These are phyloP conservation scores for Globisporangium radiosum DNA, from an alignment of 352 stramenopile species.

Conservation along the genomic window DNA sequence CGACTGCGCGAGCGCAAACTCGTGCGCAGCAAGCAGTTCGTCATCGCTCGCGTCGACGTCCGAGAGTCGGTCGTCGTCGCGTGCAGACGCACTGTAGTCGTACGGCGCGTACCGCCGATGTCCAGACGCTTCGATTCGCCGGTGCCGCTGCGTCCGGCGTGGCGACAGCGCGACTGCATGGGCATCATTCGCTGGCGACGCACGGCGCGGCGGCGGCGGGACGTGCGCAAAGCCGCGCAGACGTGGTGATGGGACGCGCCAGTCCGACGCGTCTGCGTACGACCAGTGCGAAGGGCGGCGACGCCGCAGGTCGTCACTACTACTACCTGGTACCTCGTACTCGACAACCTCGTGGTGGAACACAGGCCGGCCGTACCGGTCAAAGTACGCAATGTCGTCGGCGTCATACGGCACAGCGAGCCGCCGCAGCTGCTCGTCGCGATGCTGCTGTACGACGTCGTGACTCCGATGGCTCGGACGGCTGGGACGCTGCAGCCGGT, in stretches of 20 bases:
- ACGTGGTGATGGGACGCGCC: constrained; percentile 1
- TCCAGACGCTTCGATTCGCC: not conserved
- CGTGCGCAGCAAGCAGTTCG: constrained; percentile 6
- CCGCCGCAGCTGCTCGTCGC: not conserved
- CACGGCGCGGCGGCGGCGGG: not conserved
- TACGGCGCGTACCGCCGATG: constrained; percentile 6
- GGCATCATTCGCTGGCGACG: not conserved
- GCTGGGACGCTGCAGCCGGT: constrained; percentile 1
- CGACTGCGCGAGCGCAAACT: constrained; percentile 1
- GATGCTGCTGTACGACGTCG: not conserved
- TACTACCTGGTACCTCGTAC: no score
- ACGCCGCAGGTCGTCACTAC: not conserved
- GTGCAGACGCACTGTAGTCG: not conserved
- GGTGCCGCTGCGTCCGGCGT: not conserved
- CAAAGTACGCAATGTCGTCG: constrained; percentile 9
- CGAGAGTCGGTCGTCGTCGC: not conserved
- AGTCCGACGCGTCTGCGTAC: constrained; percentile 9
- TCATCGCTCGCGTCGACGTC: constrained; percentile 9
- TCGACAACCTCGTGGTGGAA: constrained; percentile 3
- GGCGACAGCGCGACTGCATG: not conserved
- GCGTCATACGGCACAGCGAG: not conserved
- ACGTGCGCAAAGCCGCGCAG: constrained; percentile 3
- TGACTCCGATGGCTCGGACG: not conserved
- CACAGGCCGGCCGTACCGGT: constrained; percentile 12
- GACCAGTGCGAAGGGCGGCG: constrained; percentile 4